Base-by-base conservation (phyloP, 768 basidiomycete genomes). In the Omphalotus guepiniiformis region DNA sequence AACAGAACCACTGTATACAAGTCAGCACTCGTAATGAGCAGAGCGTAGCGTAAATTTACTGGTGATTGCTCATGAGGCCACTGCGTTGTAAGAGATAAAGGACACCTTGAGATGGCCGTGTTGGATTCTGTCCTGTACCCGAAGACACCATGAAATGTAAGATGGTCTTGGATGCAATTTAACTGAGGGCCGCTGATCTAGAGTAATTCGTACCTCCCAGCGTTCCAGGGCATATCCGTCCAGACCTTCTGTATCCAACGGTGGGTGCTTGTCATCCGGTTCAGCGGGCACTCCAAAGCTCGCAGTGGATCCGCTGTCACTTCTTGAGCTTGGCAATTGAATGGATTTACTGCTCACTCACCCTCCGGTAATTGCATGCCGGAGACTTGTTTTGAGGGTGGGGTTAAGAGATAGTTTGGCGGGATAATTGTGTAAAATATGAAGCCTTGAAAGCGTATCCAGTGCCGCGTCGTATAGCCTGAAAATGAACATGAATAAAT, bases 101-200 rank as follows among this genome's bases (percentile, higher is more conserved):
- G 12, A 98, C 93, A 16, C 84, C 88, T 52, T 82, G 80, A 1
- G 88, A 88, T 5, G 93, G 92, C 60, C 79, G 81, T 6, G 82
- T 69, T 21, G 87, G 80, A 29, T 77, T 70, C 60, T 88, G 80
- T n/a, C 82, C 89, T 23, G 80, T 82, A 11, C 83, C 89, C 26
- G 88, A 95, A 7, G 91, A 93, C 3, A 99, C 96, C 93, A 99
- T 96, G 61, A 90, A 98, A 65, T 97, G 93, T 36, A 98, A 75
- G 57, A 98, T 95, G 0, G 92, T 93, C 93, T 98, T 52, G 25
- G 38, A 36, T 19, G 16, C 30, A 4, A 25, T 30, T 22, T 35
- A 29, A 39, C 19, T 25, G 23, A 39, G 4, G 22, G 27, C 32
- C 12, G 32, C 23, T 41, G 41, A 13, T 19, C 23, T 38, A 41